Evolutionary conservation across 2,329 filamentous ascomycete species (phyloP).

Genomic region (Cercospora sesami): DNA sequence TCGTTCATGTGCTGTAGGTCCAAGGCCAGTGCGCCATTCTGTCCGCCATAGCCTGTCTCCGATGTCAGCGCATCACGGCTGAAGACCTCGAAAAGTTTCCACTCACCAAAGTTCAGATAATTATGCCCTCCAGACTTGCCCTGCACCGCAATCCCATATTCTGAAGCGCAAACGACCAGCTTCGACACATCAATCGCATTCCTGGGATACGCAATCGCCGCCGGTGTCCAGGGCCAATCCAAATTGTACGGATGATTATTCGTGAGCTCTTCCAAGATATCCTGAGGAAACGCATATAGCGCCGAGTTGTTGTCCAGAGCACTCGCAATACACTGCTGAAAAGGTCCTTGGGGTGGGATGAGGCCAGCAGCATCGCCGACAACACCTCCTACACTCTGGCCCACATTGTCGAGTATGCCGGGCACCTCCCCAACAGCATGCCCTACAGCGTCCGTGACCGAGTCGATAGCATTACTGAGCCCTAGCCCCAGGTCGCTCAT

Average conservation of each 20-base stretch:
- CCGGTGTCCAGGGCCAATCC: slow-evolving; percentile 20
- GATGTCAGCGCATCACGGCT: no score
- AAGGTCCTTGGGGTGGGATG: slow-evolving; percentile 17
- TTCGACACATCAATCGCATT: slow-evolving; percentile 20
- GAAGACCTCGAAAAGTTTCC: not conserved
- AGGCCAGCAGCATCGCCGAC: slow-evolving; percentile 16
- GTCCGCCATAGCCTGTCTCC: slow-evolving; percentile 19
- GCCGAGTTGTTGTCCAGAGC: slow-evolving; percentile 19
- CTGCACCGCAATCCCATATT: slow-evolving; percentile 22
- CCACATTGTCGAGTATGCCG: slow-evolving; percentile 7
- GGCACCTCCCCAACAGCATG: not conserved
- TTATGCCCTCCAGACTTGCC: slow-evolving; percentile 25
- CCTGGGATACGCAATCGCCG: slow-evolving; percentile 22
- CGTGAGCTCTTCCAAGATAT: slow-evolving; percentile 20
- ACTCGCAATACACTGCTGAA: slow-evolving; percentile 22
- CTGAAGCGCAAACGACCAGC: slow-evolving; percentile 23
- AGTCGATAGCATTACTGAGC: slow-evolving; percentile 5
- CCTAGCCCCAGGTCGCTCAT: slow-evolving; percentile 6
- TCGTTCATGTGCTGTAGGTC: slow-evolving; percentile 23
- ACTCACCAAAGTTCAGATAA: slow-evolving; percentile 23
- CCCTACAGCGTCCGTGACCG: not conserved
- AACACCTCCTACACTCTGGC: slow-evolving; percentile 13
- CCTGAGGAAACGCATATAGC: slow-evolving; percentile 22
- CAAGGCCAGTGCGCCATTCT: slow-evolving; percentile 18
- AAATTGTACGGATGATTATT: slow-evolving; percentile 25